Conservation (phyloP, 2,329 filamentous ascomycete species). For the Colletotrichum karsti region DNA sequence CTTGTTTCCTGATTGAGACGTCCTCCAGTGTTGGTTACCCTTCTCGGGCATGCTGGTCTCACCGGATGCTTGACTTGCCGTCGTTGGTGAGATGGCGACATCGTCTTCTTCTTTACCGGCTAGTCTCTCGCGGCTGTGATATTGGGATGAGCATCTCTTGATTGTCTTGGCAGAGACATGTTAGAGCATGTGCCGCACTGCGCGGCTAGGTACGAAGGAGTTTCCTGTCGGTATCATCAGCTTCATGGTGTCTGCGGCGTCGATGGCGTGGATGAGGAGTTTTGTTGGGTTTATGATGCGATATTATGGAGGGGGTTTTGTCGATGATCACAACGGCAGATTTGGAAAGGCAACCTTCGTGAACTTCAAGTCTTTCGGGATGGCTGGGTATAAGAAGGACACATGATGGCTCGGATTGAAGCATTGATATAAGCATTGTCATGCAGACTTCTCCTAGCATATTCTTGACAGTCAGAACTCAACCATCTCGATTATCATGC, state of each 20-base stretch:
- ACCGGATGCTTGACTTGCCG: not conserved
- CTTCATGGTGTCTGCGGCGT: not conserved
- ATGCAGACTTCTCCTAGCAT: not conserved
- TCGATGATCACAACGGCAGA: not conserved
- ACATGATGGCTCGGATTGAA: not conserved
- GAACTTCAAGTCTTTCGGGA: not conserved
- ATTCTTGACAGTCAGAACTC: not conserved
- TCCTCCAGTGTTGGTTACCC: not conserved
- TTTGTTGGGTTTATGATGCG: not conserved
- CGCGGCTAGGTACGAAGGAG: not conserved
- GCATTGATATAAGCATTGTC: not conserved
- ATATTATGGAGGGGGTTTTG: not conserved
- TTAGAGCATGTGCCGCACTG: not conserved
- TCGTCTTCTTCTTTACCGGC: not conserved
- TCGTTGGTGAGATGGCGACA: not conserved
- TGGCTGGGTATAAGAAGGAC: not conserved
- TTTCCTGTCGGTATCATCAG: not conserved
- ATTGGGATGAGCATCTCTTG: not conserved
- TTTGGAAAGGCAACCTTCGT: not conserved
- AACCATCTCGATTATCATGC: not conserved
- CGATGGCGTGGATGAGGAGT: not conserved
- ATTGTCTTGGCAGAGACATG: not conserved
- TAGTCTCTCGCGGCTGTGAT: not conserved
- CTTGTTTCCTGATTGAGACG: not conserved
- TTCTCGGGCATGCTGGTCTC: not conserved